phyloP scores from a whole-genome alignment of 768 basidiomycete species.

The Lactarius psammicola region DNA sequence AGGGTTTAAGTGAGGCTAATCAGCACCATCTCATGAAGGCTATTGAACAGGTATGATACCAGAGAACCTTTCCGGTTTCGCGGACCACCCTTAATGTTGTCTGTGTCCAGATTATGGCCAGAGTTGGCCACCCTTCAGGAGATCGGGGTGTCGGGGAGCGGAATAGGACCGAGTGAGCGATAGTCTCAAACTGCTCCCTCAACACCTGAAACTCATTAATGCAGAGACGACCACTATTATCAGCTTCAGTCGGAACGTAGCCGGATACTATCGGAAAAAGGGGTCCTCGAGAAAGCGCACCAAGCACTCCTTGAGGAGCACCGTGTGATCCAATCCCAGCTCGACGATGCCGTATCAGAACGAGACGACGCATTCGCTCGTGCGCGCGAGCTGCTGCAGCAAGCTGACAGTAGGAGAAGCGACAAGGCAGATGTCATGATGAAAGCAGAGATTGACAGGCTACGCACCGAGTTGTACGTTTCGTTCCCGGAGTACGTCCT shows the following conservation, averaged over 20 bases:
- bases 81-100: conserved; percentile 9
- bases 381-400: conserved; percentile 57
- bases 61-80: background rate
- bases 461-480: conserved; percentile 82
- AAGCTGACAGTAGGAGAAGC: conserved; percentile 56
- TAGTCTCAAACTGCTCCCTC: background rate
- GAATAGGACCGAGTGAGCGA: conserved; percentile 77
- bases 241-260: conserved; percentile 78
- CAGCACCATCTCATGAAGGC: conserved; percentile 92
- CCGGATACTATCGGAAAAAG: conserved; percentile 78
- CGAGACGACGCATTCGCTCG: conserved; percentile 71
- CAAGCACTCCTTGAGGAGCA: conserved; percentile 75
- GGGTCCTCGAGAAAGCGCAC: conserved; percentile 80
- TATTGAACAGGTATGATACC: conserved; percentile 73
- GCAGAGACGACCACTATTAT: conserved; percentile 87
- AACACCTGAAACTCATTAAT: conserved; percentile 10
- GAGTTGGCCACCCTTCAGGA: conserved; percentile 53
- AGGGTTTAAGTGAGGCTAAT: conserved; percentile 73
- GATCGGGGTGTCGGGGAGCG: conserved; percentile 51
- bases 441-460: conserved; percentile 76
- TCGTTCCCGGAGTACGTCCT: conserved; percentile 23
- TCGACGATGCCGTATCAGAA: conserved; percentile 75
- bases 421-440: conserved; percentile 76
- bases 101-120: conserved; percentile 64
- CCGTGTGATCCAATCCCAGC: conserved; percentile 65